These are phyloP conservation scores for Saccharomycopsis lassenensis DNA, from an alignment of 805 yeast species.

Conservation along the genomic window DNA sequence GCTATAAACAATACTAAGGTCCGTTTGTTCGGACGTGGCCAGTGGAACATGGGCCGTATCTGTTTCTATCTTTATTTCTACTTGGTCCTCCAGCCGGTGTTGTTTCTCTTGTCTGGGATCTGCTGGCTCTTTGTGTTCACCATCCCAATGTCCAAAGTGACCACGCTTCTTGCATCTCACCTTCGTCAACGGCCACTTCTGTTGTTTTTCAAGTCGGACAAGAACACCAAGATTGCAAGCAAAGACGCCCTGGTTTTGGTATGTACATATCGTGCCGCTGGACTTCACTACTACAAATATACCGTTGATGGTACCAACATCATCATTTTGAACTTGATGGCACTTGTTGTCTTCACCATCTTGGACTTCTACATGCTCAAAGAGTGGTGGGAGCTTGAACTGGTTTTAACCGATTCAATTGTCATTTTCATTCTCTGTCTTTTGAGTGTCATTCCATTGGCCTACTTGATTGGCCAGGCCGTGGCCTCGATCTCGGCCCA, in stretches of 20 bases:
- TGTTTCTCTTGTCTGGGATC: constrained; percentile 39
- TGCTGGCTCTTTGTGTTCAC: constrained; percentile 84
- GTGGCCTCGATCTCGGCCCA: constrained; percentile 99
- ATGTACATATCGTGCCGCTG: constrained; percentile 88
- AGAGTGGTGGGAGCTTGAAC: constrained; percentile 30
- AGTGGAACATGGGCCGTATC: constrained; percentile 80
- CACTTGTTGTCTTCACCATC: constrained; percentile 73
- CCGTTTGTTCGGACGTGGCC: constrained; percentile 82
- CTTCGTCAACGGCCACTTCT: constrained; percentile 87
- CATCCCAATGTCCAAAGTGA: constrained; percentile 85
- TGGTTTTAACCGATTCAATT: constrained; percentile 47
- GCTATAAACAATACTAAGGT: constrained; percentile 21
- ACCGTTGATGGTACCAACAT: constrained; percentile 95
- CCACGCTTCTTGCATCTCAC: constrained; percentile 58
- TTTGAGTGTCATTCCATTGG: constrained; percentile 81
- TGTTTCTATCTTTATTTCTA: constrained; percentile 66
- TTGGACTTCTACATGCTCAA: constrained; percentile 60
- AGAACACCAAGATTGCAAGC: constrained; percentile 23
- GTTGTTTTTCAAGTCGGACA: constrained; percentile 58
- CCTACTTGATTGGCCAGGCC: constrained; percentile 96
- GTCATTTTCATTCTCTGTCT: constrained; percentile 66
- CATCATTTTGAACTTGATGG: constrained; percentile 75
- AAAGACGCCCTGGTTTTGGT: constrained; percentile 50
- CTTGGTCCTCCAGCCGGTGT: constrained; percentile 55
- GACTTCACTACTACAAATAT: constrained; percentile 87